These are phyloP conservation scores for Penicillium manginii DNA, from an alignment of 495 filamentous ascomycete genomes.

Conservation along the genomic window DNA sequence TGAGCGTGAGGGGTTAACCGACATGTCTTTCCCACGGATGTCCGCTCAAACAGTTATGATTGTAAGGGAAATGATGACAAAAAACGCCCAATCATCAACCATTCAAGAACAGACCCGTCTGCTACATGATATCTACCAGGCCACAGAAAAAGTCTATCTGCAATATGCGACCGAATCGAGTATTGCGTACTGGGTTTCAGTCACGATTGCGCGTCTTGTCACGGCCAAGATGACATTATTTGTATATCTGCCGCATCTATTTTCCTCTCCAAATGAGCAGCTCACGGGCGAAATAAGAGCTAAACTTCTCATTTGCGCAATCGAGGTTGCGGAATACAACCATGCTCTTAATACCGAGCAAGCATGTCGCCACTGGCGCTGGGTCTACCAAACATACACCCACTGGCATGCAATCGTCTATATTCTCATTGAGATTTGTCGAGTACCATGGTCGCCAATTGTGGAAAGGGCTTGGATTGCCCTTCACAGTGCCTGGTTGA, in stretches of 20 bases:
- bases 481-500: constrained; percentile 53
- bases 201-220: constrained; percentile 41
- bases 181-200: constrained; percentile 47
- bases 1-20: constrained; percentile 63
- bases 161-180: constrained; percentile 42
- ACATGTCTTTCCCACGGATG: constrained; percentile 71
- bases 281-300: constrained; percentile 41
- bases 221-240: constrained; percentile 52
- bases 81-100: constrained; percentile 20
- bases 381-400: constrained; percentile 61
- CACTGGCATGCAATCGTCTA: constrained; percentile 66
- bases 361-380: constrained; percentile 58
- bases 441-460: constrained; percentile 51
- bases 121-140: constrained; percentile 45
- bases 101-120: constrained; percentile 50
- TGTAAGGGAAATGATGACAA: constrained; percentile 56
- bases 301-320: constrained; percentile 44
- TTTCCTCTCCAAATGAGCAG: constrained; percentile 33
- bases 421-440: constrained; percentile 54
- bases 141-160: constrained; percentile 47
- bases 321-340: constrained; percentile 61
- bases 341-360: constrained; percentile 53
- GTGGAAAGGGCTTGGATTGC: constrained; percentile 60
- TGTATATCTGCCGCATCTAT: constrained; percentile 49
- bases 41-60: constrained; percentile 53